These are phyloP conservation scores for Colletotrichum incanum DNA, from an alignment of 2,329 filamentous ascomycete species.

Conservation along the genomic window DNA sequence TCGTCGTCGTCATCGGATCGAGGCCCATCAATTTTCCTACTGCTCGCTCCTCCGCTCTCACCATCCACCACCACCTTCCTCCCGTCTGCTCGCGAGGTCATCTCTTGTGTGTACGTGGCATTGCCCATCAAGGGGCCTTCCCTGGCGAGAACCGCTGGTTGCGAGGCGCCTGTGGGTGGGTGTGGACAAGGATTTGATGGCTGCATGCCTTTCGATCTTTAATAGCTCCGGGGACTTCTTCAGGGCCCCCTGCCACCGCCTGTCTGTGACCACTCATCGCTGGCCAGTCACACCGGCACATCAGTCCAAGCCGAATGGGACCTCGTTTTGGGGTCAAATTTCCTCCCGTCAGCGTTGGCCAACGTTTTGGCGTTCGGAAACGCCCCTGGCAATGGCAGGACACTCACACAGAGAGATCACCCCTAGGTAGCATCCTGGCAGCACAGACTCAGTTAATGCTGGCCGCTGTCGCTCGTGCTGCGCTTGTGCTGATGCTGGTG, in stretches of 20 bases:
- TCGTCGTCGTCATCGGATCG: constrained; percentile 16
- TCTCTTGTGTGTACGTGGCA: constrained; percentile 44
- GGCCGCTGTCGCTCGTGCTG: constrained; percentile 17
- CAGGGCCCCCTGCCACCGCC: constrained; percentile 43
- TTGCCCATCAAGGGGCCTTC: constrained; percentile 41
- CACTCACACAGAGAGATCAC: constrained; percentile 31
- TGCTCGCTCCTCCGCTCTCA: constrained; percentile 3
- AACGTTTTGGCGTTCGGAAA: constrained; percentile 41
- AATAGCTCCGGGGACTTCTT: constrained; percentile 45
- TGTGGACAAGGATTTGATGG: constrained; percentile 43
- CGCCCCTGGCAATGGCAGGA: constrained; percentile 34
- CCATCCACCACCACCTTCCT: not conserved
- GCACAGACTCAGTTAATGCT: constrained; percentile 29
- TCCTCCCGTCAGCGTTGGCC: constrained; percentile 38
- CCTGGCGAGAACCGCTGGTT: constrained; percentile 42
- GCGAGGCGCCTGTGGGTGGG: constrained; percentile 39
- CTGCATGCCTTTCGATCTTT: constrained; percentile 45
- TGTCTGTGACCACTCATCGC: constrained; percentile 35
- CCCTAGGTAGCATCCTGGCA: constrained; percentile 29
- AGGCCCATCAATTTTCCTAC: constrained; percentile 13
- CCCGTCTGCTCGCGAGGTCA: constrained; percentile 25
- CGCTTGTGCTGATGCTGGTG: constrained; percentile 15
- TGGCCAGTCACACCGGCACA: constrained; percentile 39
- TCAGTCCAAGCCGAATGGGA: constrained; percentile 41
- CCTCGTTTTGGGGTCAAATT: constrained; percentile 41